A percentile compares a stretch with the other conserved stretches of the same genome.
These are phyloP conservation scores for Boletus sp. DNA, from an alignment of 1,284 basidiomycete species.

Conservation along the genomic window DNA sequence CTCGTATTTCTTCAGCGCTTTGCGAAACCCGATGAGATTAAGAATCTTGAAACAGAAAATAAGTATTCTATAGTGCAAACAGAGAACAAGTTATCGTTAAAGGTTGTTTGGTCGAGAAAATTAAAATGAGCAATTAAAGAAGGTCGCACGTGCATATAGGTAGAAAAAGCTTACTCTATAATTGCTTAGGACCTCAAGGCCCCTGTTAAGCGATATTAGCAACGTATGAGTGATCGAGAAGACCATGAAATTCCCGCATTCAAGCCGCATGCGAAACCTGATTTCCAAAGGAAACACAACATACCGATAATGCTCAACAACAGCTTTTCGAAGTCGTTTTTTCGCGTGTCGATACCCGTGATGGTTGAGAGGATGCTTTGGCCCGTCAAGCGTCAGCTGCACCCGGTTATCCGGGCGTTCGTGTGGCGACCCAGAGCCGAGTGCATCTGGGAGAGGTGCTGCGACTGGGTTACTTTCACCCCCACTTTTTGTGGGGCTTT, in stretches of 20 bases:
- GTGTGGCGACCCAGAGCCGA: no score
- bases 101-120: background rate
- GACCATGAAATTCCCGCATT: no score
- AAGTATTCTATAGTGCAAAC: background rate
- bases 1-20: constrained; percentile 93
- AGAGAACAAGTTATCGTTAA: background rate
- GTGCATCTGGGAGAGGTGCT: no score
- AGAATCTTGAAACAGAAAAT: constrained; percentile 56
- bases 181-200: constrained; percentile 82
- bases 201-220: constrained; percentile 53
- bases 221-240: no score
- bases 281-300: constrained; percentile 16
- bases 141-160: constrained; percentile 11
- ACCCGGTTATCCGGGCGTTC: no score
- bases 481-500: no score
- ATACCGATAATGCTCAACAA: constrained; percentile 85
- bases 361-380: no score
- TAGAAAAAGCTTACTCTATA: constrained; percentile 63
- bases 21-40: constrained; percentile 89
- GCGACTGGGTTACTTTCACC: no score
- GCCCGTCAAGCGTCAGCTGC: no score
- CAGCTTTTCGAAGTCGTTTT: constrained; percentile 80
- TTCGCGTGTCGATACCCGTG: constrained; percentile 84
- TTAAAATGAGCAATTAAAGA: background rate
- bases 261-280: no score